phyloP scores from a whole-genome alignment of 257 asterid species.

The Solanum corneliomulleri region DNA sequence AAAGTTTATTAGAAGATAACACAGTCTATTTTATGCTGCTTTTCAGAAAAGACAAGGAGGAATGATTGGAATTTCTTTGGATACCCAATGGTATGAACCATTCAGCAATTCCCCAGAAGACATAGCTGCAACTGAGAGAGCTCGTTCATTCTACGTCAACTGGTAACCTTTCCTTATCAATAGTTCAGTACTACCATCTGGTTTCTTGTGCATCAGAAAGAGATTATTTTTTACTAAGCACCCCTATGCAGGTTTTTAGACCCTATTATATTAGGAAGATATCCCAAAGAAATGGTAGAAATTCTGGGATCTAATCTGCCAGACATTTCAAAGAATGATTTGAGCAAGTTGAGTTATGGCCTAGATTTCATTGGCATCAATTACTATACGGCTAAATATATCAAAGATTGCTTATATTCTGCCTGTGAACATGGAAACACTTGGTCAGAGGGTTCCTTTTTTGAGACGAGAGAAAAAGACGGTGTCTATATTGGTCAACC shows the following conservation, averaged over 20 bases:
- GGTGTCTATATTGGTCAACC: slow-evolving; percentile 37
- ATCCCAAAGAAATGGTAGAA: slow-evolving; percentile 40
- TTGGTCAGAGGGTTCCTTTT: slow-evolving; percentile 25
- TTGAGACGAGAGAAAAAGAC: slow-evolving; percentile 20
- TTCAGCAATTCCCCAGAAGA: slow-evolving; percentile 36
- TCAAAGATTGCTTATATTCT: slow-evolving; percentile 37
- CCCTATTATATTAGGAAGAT: slow-evolving; percentile 40
- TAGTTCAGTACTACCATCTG: background rate
- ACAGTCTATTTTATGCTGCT: background rate
- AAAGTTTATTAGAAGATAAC: background rate
- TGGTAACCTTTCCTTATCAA: slow-evolving; percentile 18
- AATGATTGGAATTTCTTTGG: slow-evolving; percentile 36
- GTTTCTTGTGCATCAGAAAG: background rate
- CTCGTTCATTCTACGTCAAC: slow-evolving; percentile 40
- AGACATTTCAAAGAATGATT: slow-evolving; percentile 16
- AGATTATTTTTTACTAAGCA: background rate
- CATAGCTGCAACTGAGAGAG: slow-evolving; percentile 50
- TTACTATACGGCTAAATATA: slow-evolving; percentile 39
- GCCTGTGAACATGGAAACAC: slow-evolving; percentile 30
- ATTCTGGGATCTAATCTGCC: slow-evolving; percentile 31
- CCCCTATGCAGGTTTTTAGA: slow-evolving; percentile 34
- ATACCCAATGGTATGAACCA: slow-evolving; percentile 51
- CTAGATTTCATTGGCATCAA: slow-evolving; percentile 49
- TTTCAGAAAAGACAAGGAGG: slow-evolving; percentile 45
- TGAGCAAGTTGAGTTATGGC: slow-evolving; percentile 7